Percentiles rank a stretch among this genome's conserved stretches.
Conservation (phyloP, 768 basidiomycete species). For the Sistotremastrum niveocremeum region DNA sequence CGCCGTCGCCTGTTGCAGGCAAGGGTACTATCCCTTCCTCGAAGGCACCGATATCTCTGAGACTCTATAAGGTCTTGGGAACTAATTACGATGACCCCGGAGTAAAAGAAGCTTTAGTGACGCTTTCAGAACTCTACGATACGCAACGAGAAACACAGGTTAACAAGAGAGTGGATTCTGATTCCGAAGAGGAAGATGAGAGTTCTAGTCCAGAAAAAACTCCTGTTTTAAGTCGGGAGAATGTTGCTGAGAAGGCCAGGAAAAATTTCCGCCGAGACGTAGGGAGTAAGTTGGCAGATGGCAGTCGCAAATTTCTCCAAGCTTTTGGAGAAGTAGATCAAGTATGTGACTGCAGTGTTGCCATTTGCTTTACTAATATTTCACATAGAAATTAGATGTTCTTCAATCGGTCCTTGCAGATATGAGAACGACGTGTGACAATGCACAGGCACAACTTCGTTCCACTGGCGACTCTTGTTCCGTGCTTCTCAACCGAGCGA, state of each 20-base stretch:
- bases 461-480: slow-evolving; percentile 67
- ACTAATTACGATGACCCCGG: slow-evolving; percentile 67
- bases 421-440: slow-evolving; percentile 75
- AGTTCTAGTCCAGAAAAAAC: slow-evolving; percentile 9
- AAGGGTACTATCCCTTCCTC: background rate
- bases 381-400: slow-evolving; percentile 62
- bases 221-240: slow-evolving; percentile 5
- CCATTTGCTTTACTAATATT: background rate
- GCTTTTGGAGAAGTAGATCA: slow-evolving; percentile 85
- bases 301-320: slow-evolving; percentile 68
- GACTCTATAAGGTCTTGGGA: slow-evolving; percentile 84
- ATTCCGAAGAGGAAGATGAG: slow-evolving; percentile 21
- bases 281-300: slow-evolving; percentile 68
- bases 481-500: slow-evolving; percentile 70
- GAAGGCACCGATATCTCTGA: slow-evolving; percentile 54
- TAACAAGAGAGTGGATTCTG: slow-evolving; percentile 19
- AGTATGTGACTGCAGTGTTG: slow-evolving; percentile 35
- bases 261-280: slow-evolving; percentile 76
- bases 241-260: slow-evolving; percentile 21
- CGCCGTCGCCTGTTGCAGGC: no score
- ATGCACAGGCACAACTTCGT: slow-evolving; percentile 65
- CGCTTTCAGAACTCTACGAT: slow-evolving; percentile 70
- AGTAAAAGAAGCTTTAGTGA: slow-evolving; percentile 68
- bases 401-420: slow-evolving; percentile 63
- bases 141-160: slow-evolving; percentile 8